Conservation (phyloP, 2,329 filamentous ascomycete species). For the Aureobasidium sp. region DNA sequence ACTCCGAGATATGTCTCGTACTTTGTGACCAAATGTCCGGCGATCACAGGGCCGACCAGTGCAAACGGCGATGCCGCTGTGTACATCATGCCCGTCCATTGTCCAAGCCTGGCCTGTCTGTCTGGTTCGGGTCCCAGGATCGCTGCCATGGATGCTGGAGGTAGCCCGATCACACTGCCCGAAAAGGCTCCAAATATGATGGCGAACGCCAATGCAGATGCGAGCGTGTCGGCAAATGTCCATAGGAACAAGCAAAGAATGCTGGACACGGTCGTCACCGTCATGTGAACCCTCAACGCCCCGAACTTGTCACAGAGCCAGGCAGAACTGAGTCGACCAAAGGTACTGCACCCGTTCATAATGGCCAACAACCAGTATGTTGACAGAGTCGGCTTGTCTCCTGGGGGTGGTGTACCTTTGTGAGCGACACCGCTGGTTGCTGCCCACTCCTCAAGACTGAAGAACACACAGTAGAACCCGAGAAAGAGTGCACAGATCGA, state of each 20-base stretch:
- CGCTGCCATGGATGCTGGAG: constrained; percentile 40
- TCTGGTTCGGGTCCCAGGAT: constrained; percentile 30
- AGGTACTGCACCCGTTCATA: constrained; percentile 41
- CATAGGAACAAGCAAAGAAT: constrained; percentile 37
- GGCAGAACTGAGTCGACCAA: constrained; percentile 39
- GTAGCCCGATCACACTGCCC: constrained; percentile 42
- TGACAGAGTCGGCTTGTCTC: constrained; percentile 23
- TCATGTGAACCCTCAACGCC: constrained; percentile 38
- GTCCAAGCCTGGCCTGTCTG: constrained; percentile 35
- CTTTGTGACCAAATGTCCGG: constrained; percentile 36
- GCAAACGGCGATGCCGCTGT: constrained; percentile 35
- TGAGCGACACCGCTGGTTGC: constrained; percentile 34
- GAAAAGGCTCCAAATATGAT: constrained; percentile 40
- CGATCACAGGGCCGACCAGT: constrained; percentile 39
- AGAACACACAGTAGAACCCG: constrained; percentile 45
- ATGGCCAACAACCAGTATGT: constrained; percentile 42
- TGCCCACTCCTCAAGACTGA: constrained; percentile 47
- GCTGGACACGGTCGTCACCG: constrained; percentile 32
- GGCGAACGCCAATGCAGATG: constrained; percentile 38
- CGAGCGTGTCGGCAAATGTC: constrained; percentile 31
- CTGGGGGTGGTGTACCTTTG: constrained; percentile 21
- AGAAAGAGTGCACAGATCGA: constrained; percentile 41
- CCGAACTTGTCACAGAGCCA: constrained; percentile 37
- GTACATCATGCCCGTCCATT: constrained; percentile 48
- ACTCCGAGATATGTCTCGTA: constrained; percentile 37